Percentiles rank a stretch among this genome's conserved stretches.
Conservation (phyloP, 345 rosid genomes). For the Brassica napus region Da-Ae NC_063450.1:33001001-33001500, state of each 20-base stretch:
- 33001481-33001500: too few species aligned
- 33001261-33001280: neutral
- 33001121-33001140: slow-evolving; percentile 9
- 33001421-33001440: too few species aligned
- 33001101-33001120: neutral
- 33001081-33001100: neutral
- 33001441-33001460: too few species aligned
- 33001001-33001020: neutral
- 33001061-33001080: neutral
- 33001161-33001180: neutral
- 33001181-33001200: neutral
- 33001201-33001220: neutral
- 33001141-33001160: slow-evolving; percentile 6
- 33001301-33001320: neutral
- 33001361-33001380: too few species aligned
- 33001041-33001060: slow-evolving; percentile 5
- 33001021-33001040: neutral
- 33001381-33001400: too few species aligned
- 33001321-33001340: neutral
- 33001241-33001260: neutral
- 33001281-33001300: neutral
- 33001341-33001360: too few species aligned
- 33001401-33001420: too few species aligned
- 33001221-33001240: neutral
- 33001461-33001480: too few species aligned